Conservation (phyloP, 495 filamentous ascomycete species). For the Aspergillus coremiiformis region DNA sequence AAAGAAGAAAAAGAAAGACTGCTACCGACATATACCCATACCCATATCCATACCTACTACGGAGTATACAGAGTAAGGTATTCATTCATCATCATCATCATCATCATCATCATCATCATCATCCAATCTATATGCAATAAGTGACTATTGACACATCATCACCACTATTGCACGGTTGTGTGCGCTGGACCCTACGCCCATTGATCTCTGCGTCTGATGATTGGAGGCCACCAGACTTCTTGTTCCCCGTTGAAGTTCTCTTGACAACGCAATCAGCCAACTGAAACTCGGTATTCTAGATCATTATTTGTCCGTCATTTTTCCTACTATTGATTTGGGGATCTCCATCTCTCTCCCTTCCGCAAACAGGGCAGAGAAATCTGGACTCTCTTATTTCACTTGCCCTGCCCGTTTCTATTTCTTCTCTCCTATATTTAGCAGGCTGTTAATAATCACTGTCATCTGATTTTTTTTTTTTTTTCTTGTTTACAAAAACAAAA, state of each 20-base stretch:
- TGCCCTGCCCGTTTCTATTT: constrained; percentile 1
- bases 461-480: constrained; percentile 9
- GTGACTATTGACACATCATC: background rate
- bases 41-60: too few relatives aligned
- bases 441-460: constrained; percentile 7
- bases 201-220: background rate
- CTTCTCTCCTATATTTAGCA: constrained; percentile 6
- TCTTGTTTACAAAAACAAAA: too few relatives aligned
- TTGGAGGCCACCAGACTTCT: background rate
- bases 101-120: background rate
- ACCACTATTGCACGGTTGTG: background rate
- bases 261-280: background rate
- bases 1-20: background rate
- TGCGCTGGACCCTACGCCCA: background rate
- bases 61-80: too few relatives aligned
- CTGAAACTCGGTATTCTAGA: constrained; percentile 9
- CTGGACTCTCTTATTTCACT: background rate
- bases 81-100: too few relatives aligned
- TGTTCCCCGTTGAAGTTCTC: background rate
- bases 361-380: constrained; percentile 9
- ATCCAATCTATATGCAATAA: background rate
- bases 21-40: too few relatives aligned
- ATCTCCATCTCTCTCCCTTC: constrained; percentile 11
- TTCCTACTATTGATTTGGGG: constrained; percentile 17
- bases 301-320: constrained; percentile 8